phyloP scores from a whole-genome alignment of 169 alveolate species.

The Blepharisma undulans region DNA sequence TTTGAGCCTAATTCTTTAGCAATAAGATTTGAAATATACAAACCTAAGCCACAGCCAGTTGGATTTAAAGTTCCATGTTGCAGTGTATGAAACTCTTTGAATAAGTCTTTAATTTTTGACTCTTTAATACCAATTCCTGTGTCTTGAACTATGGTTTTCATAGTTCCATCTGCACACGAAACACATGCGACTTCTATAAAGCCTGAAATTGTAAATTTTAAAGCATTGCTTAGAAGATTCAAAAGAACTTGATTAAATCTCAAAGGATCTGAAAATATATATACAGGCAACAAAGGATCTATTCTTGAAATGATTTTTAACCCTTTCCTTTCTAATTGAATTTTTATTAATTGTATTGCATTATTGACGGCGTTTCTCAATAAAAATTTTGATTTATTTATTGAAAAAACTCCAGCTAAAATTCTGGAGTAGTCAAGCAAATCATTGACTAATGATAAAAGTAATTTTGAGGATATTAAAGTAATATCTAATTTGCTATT shows the following conservation, averaged over 20 bases:
- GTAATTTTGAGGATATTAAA: neutral
- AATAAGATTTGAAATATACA: neutral
- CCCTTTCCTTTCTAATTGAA: neutral
- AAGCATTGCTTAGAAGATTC: neutral
- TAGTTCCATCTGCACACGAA: neutral
- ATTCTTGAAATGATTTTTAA: neutral
- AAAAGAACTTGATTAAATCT: constrained; percentile 2
- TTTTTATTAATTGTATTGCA: neutral
- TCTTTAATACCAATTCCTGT: constrained; percentile 34
- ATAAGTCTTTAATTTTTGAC: neutral
- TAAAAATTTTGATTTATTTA: neutral
- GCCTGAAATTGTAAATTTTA: neutral
- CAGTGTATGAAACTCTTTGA: neutral
- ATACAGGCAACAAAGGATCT: neutral
- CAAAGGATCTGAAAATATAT: neutral
- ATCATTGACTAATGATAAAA: neutral
- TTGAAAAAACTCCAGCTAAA: neutral
- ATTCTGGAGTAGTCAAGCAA: constrained; percentile 13
- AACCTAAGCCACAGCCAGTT: constrained; percentile 1
- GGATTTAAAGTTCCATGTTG: neutral
- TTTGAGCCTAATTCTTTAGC: constrained; percentile 18
- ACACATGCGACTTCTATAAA: neutral
- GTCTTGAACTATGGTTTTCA: neutral
- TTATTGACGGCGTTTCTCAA: neutral
- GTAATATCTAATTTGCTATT: neutral